These are phyloP conservation scores for Smallanthus sonchifolius DNA, from an alignment of 129 eudicot genomes.

Conservation along the genomic window DNA sequence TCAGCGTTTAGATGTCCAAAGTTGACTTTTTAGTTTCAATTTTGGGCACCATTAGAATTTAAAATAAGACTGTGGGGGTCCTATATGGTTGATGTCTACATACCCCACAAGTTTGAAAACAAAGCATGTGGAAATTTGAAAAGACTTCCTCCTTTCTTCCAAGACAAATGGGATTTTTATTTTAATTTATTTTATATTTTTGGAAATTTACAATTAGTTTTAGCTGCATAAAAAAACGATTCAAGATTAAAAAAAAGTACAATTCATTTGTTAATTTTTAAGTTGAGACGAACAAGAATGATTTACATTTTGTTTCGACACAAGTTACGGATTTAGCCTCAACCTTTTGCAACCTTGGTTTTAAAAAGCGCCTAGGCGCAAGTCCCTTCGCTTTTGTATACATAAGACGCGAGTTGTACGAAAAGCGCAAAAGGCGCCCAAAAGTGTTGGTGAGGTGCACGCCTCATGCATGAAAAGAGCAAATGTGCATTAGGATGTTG, in stretches of 20 bases:
- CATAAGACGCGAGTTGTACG: too few relatives aligned
- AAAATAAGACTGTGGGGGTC: background rate
- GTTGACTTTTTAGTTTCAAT: slow-evolving; percentile 11
- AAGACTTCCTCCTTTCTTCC: background rate
- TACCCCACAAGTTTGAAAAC: background rate
- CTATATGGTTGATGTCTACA: background rate
- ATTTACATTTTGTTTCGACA: too few relatives aligned
- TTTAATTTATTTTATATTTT: background rate
- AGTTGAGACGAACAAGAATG: background rate
- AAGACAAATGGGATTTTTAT: background rate
- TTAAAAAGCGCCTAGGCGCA: too few relatives aligned
- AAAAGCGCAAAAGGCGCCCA: too few relatives aligned
- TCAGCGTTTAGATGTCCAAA: background rate
- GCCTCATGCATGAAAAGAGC: too few relatives aligned
- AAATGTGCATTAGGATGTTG: too few relatives aligned
- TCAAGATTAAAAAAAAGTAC: background rate
- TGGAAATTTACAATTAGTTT: background rate
- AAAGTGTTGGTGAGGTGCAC: too few relatives aligned
- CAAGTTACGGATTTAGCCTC: too few relatives aligned
- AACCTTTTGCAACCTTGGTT: too few relatives aligned
- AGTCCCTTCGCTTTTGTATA: too few relatives aligned
- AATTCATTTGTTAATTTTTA: background rate
- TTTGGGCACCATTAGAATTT: background rate
- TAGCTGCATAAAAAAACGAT: background rate
- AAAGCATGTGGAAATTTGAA: background rate